These are phyloP conservation scores for Pyrus bretschneideri DNA, from an alignment of 306 rosid species.

Conservation along the genomic window DNA sequence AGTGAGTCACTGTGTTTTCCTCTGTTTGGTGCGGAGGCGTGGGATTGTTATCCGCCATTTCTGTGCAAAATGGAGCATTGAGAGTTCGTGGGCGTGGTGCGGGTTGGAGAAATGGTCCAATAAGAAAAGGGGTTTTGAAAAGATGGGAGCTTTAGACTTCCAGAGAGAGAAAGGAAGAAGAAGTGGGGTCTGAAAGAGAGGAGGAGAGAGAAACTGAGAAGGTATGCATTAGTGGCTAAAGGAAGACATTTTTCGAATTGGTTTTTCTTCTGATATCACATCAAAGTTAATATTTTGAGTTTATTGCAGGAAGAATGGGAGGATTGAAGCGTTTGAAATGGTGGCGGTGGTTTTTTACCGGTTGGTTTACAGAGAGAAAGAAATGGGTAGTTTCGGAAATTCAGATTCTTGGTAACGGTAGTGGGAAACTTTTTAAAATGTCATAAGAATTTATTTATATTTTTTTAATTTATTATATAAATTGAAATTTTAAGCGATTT, in stretches of 20 bases:
- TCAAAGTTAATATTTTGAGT: neutral
- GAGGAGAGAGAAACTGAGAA: neutral
- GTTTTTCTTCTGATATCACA: neutral
- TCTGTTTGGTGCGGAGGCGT: constrained; percentile 19
- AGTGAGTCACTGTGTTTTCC: constrained; percentile 30
- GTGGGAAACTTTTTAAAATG: neutral
- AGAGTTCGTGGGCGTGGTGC: constrained; percentile 2
- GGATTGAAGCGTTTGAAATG: neutral
- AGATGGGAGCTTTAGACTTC: constrained; percentile 6
- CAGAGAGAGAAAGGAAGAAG: neutral
- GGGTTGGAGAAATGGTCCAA: neutral
- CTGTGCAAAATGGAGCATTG: neutral
- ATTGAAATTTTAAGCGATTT: too few relatives aligned
- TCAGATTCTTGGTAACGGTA: neutral
- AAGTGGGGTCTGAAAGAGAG: constrained; percentile 12
- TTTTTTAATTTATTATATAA: neutral
- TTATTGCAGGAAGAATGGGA: neutral
- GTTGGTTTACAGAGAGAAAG: neutral
- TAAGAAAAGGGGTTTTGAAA: constrained; percentile 7
- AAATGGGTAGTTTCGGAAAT: neutral
- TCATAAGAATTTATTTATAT: neutral
- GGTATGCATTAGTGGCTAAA: constrained; percentile 18
- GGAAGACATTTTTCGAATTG: neutral
- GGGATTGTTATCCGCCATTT: constrained; percentile 34
- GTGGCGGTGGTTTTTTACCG: neutral